These are phyloP conservation scores for Ceratocystis smalleyi DNA, from an alignment of 2,329 filamentous ascomycete genomes.

Conservation along the genomic window DNA sequence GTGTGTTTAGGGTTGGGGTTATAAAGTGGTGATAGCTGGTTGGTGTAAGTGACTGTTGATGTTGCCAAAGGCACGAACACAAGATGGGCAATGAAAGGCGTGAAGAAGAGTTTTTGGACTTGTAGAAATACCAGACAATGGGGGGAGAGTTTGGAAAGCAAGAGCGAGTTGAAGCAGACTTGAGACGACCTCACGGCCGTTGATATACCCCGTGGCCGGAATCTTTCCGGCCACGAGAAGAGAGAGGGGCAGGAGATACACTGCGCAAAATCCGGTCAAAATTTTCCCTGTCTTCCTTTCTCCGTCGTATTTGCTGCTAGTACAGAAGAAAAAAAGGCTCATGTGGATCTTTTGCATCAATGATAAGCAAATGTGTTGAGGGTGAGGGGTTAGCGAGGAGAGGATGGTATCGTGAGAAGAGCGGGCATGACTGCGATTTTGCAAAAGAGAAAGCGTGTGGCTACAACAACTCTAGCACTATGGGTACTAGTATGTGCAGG, in stretches of 20 bases:
- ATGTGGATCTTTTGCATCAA: not conserved
- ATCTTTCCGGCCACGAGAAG: conserved; percentile 15
- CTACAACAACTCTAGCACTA: too few relatives aligned
- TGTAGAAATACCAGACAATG: not conserved
- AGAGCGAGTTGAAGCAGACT: not conserved
- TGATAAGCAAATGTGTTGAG: not conserved
- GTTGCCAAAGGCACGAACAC: conserved; percentile 1
- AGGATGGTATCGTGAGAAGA: not conserved
- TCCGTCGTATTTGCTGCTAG: not conserved
- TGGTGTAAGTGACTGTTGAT: conserved; percentile 12
- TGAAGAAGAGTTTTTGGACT: conserved; percentile 11
- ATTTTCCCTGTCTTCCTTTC: not conserved
- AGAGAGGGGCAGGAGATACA: not conserved
- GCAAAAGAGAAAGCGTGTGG: not conserved
- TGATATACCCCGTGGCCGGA: conserved; percentile 33
- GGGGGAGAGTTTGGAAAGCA: not conserved
- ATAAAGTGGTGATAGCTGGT: conserved; percentile 5
- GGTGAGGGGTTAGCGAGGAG: not conserved
- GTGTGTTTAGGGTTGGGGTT: not conserved
- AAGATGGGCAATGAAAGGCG: conserved; percentile 19
- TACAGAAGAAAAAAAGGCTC: conserved; percentile 3
- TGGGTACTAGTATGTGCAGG: not conserved
- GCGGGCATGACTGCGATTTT: not conserved
- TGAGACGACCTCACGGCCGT: conserved; percentile 21
- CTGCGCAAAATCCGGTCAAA: not conserved